A percentile compares a stretch with the other conserved stretches of the same genome.
phyloP scores from a whole-genome alignment of 2,329 filamentous ascomycete species.

The Cordyceps cateniannulata region DNA sequence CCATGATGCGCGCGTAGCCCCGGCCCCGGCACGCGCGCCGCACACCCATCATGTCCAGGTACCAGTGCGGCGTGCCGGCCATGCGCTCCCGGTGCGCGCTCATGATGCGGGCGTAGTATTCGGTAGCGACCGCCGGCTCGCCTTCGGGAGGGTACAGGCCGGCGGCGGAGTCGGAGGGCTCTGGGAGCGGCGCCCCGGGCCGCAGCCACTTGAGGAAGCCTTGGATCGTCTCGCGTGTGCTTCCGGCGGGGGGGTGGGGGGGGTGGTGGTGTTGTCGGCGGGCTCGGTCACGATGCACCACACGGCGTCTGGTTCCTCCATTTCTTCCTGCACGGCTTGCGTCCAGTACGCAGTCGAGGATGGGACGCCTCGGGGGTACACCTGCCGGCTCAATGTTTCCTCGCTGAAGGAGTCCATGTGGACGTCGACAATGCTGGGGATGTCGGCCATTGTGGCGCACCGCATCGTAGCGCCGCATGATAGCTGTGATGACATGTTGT shows the following conservation, averaged over 20 bases:
- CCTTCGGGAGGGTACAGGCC: constrained; percentile 33
- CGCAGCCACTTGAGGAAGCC: constrained; percentile 44
- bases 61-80: constrained; percentile 38
- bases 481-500: not conserved
- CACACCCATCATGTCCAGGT: constrained; percentile 42
- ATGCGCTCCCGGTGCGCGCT: constrained; percentile 31
- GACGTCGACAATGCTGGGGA: constrained; percentile 32
- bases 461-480: constrained; percentile 22
- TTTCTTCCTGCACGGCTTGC: constrained; percentile 28
- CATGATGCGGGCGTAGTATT: constrained; percentile 34
- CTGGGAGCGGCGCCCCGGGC: constrained; percentile 20
- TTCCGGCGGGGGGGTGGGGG: too few species aligned
- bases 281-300: constrained; percentile 35
- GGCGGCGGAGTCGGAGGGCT: constrained; percentile 21
- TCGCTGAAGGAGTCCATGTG: constrained; percentile 39
- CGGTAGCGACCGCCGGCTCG: constrained; percentile 27
- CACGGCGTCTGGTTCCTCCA: constrained; percentile 31
- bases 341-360: constrained; percentile 29
- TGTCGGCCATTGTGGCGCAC: constrained; percentile 34
- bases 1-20: constrained; percentile 36
- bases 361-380: constrained; percentile 28
- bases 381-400: constrained; percentile 29
- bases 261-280: constrained; percentile 30
- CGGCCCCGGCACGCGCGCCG: constrained; percentile 36
- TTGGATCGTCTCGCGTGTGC: constrained; percentile 21